A percentile compares a stretch with the other conserved stretches of the same genome.
These are phyloP conservation scores for Candida dendrica DNA, from an alignment of 805 yeast genomes.

Conservation along the genomic window DNA sequence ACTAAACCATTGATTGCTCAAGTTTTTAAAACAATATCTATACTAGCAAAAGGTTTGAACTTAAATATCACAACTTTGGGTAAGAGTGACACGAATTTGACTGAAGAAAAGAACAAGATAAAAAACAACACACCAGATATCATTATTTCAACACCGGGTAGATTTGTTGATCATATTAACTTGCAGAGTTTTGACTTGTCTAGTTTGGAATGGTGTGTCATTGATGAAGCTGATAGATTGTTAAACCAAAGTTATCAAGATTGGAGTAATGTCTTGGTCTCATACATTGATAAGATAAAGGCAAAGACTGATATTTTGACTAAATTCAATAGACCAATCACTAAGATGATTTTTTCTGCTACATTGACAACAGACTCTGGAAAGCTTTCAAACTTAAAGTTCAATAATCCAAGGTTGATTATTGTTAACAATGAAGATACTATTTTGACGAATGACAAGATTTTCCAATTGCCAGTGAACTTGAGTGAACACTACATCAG, in stretches of 20 bases:
- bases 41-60: conserved; percentile 59
- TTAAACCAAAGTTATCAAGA: conserved; percentile 88
- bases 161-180: conserved; percentile 68
- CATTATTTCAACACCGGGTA: conserved; percentile 68
- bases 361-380: conserved; percentile 93
- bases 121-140: conserved; percentile 51
- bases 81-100: conserved; percentile 41
- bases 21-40: conserved; percentile 58
- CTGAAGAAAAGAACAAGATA: conserved; percentile 56
- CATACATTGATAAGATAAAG: conserved; percentile 24
- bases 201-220: conserved; percentile 53
- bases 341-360: conserved; percentile 80
- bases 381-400: conserved; percentile 63
- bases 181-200: conserved; percentile 35
- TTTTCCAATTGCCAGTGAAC: conserved; percentile 53
- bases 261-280: conserved; percentile 63
- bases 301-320: conserved; percentile 21
- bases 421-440: conserved; percentile 55
- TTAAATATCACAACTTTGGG: conserved; percentile 56
- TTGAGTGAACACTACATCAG: conserved; percentile 36
- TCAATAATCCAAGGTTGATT: conserved; percentile 64
- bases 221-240: conserved; percentile 79
- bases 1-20: conserved; percentile 84
- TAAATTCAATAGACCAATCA: conserved; percentile 26
- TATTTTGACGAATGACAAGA: conserved; percentile 35